Base-by-base conservation (phyloP, 1,139 yeast genomes). In the Sugiyamaella sp. region DNA sequence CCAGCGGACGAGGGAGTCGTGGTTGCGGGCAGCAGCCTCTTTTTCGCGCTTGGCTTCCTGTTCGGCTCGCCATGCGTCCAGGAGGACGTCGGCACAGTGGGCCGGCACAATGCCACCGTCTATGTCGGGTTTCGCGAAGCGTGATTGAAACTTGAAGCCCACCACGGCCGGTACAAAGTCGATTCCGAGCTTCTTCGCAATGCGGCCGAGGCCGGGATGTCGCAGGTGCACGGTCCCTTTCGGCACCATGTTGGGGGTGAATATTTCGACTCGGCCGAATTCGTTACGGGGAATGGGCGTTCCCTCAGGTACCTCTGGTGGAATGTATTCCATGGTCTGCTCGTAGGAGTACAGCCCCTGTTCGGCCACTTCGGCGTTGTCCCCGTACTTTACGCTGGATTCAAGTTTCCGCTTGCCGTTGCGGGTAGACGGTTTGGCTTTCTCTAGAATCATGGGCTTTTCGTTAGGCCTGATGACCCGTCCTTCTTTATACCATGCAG, bases 401-500 rank as follows among this genome's bases (percentile, higher is more conserved):
- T 47, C 52, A 48, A 61, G 57, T 41, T 50, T 58, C 58, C 54
- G 56, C 58, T 52, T 69, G 42, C 60, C 55, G 54, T 62, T 43
- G 56, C 63, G 51, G 56, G 71, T 59, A 9, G 55, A 43, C 4
- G 58, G 60, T 12, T 29, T 59, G 49, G 27, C 61, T 24, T 47
- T 46, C 41, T 40, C 73, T 0, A 71, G 68, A 61, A 82, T 80
- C 61, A 84, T 63, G 0, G 88, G 82, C 50, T 79, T 78, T 22
- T 76, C 82, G 0, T 89, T 91, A 1, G 82, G 68, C 60, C 83
- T 86, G 49, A 87, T 68, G 0, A 82, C 77, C 35, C 93, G 69
- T 0, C 95, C 95, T 54, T 78, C 71, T 74, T 85, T 77, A 62
- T 80, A 84, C 96, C 95, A 88, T 2, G 86, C 89, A 62, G 80